Evolutionary conservation across 2,329 filamentous ascomycete species (phyloP).

Genomic region (Neofusicoccum laricinum): DNA sequence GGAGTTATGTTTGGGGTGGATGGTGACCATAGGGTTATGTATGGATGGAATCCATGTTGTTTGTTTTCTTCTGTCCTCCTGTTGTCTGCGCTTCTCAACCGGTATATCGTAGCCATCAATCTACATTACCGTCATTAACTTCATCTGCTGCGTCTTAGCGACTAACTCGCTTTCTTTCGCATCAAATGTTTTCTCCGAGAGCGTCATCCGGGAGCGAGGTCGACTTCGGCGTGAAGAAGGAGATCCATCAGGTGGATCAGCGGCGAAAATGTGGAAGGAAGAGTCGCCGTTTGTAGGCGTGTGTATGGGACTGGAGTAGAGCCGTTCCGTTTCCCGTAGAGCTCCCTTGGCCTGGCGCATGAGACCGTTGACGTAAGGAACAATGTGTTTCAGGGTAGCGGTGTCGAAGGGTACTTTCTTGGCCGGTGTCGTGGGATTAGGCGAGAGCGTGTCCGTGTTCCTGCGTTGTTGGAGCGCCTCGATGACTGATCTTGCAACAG

Average conservation of each 20-base stretch:
- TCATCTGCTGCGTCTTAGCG: conserved; percentile 28
- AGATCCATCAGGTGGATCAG: conserved; percentile 7
- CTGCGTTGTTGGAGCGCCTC: conserved; percentile 56
- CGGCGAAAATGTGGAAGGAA: conserved; percentile 32
- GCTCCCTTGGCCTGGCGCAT: conserved; percentile 48
- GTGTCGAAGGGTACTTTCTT: conserved; percentile 66
- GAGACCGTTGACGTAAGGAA: conserved; percentile 50
- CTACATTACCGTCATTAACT: conserved; percentile 42
- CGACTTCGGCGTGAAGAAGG: conserved; percentile 14
- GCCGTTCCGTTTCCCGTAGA: conserved; percentile 46
- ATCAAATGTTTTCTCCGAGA: conserved; percentile 6
- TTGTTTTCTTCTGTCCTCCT: background rate
- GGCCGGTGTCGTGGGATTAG: conserved; percentile 28
- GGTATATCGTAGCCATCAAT: conserved; percentile 9
- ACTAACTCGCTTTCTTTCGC: conserved; percentile 15
- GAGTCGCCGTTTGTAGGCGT: conserved; percentile 33
- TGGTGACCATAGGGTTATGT: background rate
- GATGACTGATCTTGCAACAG: conserved; percentile 61
- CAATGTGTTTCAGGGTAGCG: conserved; percentile 60
- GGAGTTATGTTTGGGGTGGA: background rate
- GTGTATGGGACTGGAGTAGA: conserved; percentile 43
- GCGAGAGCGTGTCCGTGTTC: conserved; percentile 28
- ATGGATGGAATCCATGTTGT: background rate
- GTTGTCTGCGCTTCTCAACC: background rate
- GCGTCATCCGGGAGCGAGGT: conserved; percentile 4